Base-by-base conservation (phyloP, 805 yeast species). In the Priceomyces medius region DNA sequence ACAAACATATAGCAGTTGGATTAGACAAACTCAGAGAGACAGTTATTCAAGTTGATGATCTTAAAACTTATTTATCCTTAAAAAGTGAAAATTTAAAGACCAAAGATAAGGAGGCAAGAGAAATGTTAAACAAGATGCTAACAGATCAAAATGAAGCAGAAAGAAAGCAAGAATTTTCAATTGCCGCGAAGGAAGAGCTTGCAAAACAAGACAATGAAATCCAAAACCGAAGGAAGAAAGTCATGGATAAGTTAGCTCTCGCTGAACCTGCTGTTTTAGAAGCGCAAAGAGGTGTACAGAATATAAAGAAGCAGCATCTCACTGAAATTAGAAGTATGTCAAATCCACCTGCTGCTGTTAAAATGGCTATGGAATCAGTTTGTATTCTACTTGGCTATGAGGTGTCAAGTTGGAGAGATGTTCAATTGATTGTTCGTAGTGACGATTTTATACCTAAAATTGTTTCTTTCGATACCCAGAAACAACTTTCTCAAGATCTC, bases 91-190 rank as follows among this genome's bases (percentile, higher is more conserved):
- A 63, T 17, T 67, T 91, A 21, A 56, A 58, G 16, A 41, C 28
- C 0, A 91, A 89, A 46, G 87, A 85, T 42, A 50, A 60, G 10
- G 86, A 84, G 48, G 96, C 97, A 0, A 74, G 78, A 43, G 62
- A 63, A 19, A 85, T 88, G 74, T 72, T 91, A 31, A 79, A 82
- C 52, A 78, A 69, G 41, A 88, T 91, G 86, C 73, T 91, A 10
- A 63, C 73, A 1, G 95, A 88, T 32, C 98, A 91, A 56, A 88
- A 87, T 55, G 96, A 88, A 51, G 91, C 97, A 0, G 98, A 91
- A 57, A 71, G 96, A 48, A 88, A 85, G 50, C 85, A 85, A 44
- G 96, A 86, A 45, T 89, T 93, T 6, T 87, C 96, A 0, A 64
- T 85, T 3, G 85, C 80, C 37, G 84, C 91, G 8, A 87, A 85